Conservation (phyloP, 2,329 filamentous ascomycete genomes). For the Blastomyces parvus region DNA sequence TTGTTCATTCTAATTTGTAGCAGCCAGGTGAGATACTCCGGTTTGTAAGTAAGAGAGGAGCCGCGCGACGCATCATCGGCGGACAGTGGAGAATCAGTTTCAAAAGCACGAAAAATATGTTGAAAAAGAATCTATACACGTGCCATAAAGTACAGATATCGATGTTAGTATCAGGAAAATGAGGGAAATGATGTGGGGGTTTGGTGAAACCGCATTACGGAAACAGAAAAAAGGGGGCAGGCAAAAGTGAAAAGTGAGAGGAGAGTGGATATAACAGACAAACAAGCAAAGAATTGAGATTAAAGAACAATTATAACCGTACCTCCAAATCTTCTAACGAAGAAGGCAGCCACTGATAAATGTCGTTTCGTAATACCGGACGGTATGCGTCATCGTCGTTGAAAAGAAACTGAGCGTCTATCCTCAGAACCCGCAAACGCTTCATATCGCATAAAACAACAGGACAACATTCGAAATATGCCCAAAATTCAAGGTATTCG, state of each 20-base stretch:
- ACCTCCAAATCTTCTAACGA: slow-evolving; percentile 1
- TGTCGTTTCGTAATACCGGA: not conserved
- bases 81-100: not conserved
- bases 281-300: not conserved
- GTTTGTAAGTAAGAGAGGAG: not conserved
- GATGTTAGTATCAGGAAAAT: not conserved
- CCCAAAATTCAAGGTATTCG: not conserved
- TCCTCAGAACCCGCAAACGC: not conserved
- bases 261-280: not conserved
- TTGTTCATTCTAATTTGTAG: not conserved
- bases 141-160: not conserved
- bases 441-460: not conserved
- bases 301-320: not conserved
- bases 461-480: not conserved
- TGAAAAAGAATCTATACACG: not conserved
- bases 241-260: not conserved
- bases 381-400: not conserved
- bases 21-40: not conserved
- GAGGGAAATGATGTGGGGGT: not conserved
- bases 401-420: not conserved
- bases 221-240: not conserved
- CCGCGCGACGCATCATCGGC: not conserved
- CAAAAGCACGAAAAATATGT: not conserved
- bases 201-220: not conserved
- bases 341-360: not conserved